Base-by-base conservation (phyloP, 176 grass and related monocot genomes). In the Aechmea fasciata region DNA sequence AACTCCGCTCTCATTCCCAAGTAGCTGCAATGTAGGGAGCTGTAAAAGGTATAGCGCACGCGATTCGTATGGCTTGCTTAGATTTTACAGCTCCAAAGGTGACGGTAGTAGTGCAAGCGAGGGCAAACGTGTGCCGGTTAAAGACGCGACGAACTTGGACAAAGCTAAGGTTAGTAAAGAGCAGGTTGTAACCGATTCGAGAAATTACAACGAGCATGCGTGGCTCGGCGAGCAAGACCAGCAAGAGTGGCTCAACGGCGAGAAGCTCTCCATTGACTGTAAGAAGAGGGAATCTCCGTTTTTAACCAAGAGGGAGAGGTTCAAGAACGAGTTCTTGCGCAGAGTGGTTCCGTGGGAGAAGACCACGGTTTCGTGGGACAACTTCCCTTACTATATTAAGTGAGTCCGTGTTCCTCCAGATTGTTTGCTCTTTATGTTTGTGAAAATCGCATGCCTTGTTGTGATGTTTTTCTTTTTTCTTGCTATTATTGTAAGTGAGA, bases 191-290 rank as follows among this genome's bases (percentile, higher is more conserved):
- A 25, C 53, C 59, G 77, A 76, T 25, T 63, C 69, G 67, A 78
- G 61, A 62, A 72, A 67, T 57, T 73, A 73, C 75, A 83, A 83
- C 74, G 89, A 92, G 68, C 93, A 97, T 83, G 89, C 89, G 51
- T 72, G 86, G 77, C 82, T 97, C 50, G 86, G 89, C n/a, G 86
- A 97, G 81, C 85, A 72, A n/a, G 93, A 97, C 52, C 89, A 97
- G 72, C 89, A 83, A 77, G 93, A 97, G 75, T 92, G 93, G 93
- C 79, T 92, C n/a, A 90, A 72, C 29, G 63, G 79, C 71, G 93
- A 90, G 82, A 90, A 80, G 59, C 81, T 87, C 52, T 73, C 85
- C n/a, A 77, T 83, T 64, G 86, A 87, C 29, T 83, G 79, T 68
- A 92, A 82, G 80, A 73, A 26, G 74, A 83, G 80, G 49, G 89